Percentiles rank a stretch among this genome's conserved stretches.
These are phyloP conservation scores for Solanum virginianum DNA, from an alignment of 257 asterid genomes.

Conservation along the genomic window DNA sequence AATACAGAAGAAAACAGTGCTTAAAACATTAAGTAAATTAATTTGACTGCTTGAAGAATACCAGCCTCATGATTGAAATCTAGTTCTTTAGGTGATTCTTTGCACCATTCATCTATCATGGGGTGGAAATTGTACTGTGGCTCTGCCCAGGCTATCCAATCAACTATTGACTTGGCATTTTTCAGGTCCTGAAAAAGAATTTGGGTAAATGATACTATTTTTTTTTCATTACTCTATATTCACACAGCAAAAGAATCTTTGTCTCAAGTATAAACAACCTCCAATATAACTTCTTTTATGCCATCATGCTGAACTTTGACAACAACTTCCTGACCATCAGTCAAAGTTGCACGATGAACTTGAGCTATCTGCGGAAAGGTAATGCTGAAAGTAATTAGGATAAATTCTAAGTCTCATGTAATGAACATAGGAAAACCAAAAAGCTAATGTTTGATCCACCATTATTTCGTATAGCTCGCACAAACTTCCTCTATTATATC, in stretches of 20 bases:
- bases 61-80: slow-evolving; percentile 93
- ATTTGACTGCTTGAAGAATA: slow-evolving; percentile 18
- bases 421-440: neutral
- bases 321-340: slow-evolving; percentile 71
- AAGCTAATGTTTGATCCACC: neutral
- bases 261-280: slow-evolving; percentile 29
- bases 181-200: slow-evolving; percentile 62
- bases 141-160: slow-evolving; percentile 99
- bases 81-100: slow-evolving; percentile 94
- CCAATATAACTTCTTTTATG: slow-evolving; percentile 73
- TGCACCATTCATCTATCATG: slow-evolving; percentile 99
- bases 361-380: slow-evolving; percentile 69
- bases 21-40: neutral
- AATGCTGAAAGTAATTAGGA: neutral
- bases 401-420: neutral
- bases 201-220: neutral
- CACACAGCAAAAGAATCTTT: neutral
- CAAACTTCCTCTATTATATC: neutral
- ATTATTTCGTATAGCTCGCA: neutral
- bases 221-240: neutral
- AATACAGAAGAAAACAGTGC: neutral
- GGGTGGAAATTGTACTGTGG: slow-evolving; percentile 91
- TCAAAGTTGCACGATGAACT: slow-evolving; percentile 92
- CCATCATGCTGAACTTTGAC: slow-evolving; percentile 97
- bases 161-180: slow-evolving; percentile 85